phyloP scores from a whole-genome alignment of 352 stramenopile genomes.

The Globisporangium ultimum region DNA sequence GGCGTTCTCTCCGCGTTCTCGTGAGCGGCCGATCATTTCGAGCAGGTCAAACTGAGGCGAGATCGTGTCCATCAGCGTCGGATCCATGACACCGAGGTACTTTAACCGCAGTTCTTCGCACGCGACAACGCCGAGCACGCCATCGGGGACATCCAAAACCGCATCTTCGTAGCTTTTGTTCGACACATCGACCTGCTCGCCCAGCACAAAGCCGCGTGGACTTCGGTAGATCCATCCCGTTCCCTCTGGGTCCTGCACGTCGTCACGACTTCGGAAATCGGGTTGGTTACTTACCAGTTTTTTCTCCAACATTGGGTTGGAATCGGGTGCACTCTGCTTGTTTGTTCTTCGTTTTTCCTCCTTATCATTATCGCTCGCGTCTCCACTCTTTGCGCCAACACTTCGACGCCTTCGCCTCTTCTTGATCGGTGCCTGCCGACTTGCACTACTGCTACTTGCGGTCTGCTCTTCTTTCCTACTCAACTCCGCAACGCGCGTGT shows the following conservation, averaged over 20 bases:
- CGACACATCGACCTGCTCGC: slow-evolving; percentile 51
- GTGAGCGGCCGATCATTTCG: slow-evolving; percentile 66
- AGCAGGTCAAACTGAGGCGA: slow-evolving; percentile 75
- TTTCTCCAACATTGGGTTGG: background rate
- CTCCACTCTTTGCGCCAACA: background rate
- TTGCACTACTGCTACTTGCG: background rate
- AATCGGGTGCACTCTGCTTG: slow-evolving; percentile 2
- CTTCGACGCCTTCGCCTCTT: background rate
- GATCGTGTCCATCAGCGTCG: slow-evolving; percentile 48
- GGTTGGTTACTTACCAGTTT: background rate
- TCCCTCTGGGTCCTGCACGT: slow-evolving; percentile 26
- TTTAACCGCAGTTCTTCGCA: slow-evolving; percentile 64
- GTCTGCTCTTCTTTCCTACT: background rate
- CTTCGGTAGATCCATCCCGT: slow-evolving; percentile 54
- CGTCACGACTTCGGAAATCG: slow-evolving; percentile 14
- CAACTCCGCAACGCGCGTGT: background rate
- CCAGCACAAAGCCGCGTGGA: slow-evolving; percentile 57
- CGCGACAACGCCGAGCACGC: slow-evolving; percentile 66
- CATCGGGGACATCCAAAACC: slow-evolving; percentile 34
- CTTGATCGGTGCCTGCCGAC: slow-evolving; percentile 2
- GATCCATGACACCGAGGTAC: slow-evolving; percentile 60
- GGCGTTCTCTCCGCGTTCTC: slow-evolving; percentile 62
- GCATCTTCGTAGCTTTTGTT: slow-evolving; percentile 60
- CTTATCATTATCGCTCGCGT: slow-evolving; percentile 5
- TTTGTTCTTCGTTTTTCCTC: background rate